Percentiles rank a stretch among this genome's conserved stretches.
Evolutionary conservation across 306 rosid species (phyloP).

Genomic region (Prunus persica): DNA sequence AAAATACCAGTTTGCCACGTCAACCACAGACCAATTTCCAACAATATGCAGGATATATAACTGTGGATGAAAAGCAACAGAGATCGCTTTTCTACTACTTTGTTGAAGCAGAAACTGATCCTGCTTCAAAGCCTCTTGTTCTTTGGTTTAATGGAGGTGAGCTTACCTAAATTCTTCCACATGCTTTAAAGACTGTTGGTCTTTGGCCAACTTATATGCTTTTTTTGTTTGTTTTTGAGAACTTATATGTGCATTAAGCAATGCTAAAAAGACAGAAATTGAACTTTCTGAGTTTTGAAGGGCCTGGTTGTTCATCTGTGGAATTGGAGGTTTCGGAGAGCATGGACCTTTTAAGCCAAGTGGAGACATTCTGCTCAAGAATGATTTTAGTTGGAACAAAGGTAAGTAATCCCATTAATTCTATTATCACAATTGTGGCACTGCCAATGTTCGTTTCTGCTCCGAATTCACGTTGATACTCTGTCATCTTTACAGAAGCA

Average conservation of each 20-base stretch:
- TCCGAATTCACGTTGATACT: too few species aligned
- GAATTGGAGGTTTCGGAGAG: constrained; percentile 68
- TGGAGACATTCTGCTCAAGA: constrained; percentile 41
- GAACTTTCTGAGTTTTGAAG: constrained; percentile 34
- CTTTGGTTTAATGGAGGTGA: constrained; percentile 73
- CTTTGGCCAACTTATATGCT: too few species aligned
- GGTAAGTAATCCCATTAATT: constrained; percentile 25
- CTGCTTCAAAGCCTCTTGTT: constrained; percentile 47
- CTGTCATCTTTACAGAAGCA: constrained; percentile 41
- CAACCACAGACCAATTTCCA: constrained; percentile 37
- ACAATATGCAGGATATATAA: constrained; percentile 39
- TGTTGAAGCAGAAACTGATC: constrained; percentile 38
- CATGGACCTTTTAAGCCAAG: constrained; percentile 73
- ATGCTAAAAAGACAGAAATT: too few species aligned
- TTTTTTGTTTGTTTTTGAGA: too few species aligned
- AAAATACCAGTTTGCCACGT: constrained; percentile 33
- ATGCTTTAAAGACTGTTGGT: neutral
- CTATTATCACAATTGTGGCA: too few species aligned
- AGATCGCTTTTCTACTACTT: constrained; percentile 49
- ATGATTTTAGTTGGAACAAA: constrained; percentile 65
- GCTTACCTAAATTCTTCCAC: neutral
- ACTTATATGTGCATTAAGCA: too few species aligned
- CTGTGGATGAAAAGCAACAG: constrained; percentile 23
- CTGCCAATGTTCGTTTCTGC: too few species aligned
- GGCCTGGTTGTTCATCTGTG: constrained; percentile 86